These are phyloP conservation scores for Diaporthe sp. DNA, from an alignment of 2,329 filamentous ascomycete species.

Conservation along the genomic window DNA sequence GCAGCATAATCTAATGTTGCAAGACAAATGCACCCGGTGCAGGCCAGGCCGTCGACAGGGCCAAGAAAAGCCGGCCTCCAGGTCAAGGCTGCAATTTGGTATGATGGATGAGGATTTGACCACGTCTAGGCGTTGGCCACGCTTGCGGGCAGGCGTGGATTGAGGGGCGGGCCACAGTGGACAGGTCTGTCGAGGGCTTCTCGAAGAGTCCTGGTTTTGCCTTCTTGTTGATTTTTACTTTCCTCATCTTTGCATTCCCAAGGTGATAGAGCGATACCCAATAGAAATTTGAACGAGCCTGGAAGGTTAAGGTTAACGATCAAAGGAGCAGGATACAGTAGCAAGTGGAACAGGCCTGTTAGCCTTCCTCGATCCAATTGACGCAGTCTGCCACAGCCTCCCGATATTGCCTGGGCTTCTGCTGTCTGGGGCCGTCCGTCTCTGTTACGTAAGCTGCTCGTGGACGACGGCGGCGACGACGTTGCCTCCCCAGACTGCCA, in stretches of 20 bases:
- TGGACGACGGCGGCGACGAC: not conserved
- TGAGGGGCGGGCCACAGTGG: not conserved
- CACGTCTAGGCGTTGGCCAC: not conserved
- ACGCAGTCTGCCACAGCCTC: not conserved
- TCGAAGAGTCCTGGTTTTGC: not conserved
- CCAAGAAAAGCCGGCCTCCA: no score
- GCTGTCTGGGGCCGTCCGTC: not conserved
- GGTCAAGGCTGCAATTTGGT: not conserved
- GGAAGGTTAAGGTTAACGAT: not conserved
- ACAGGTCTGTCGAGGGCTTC: not conserved
- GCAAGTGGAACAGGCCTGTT: not conserved
- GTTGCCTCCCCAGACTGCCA: not conserved
- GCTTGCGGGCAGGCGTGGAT: conserved; percentile 13
- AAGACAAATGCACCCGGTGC: not conserved
- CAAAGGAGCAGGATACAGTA: not conserved
- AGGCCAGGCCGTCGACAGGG: not conserved
- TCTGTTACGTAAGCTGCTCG: conserved; percentile 1
- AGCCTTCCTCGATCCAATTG: not conserved
- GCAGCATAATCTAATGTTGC: not conserved
- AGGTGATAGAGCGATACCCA: conserved; percentile 30
- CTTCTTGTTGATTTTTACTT: not conserved
- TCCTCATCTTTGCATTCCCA: not conserved
- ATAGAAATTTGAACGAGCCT: not conserved
- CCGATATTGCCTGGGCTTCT: not conserved
- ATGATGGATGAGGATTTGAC: no score